These are phyloP conservation scores for Citropsis articulata DNA, from an alignment of 345 rosid species.

Conservation along the genomic window DNA sequence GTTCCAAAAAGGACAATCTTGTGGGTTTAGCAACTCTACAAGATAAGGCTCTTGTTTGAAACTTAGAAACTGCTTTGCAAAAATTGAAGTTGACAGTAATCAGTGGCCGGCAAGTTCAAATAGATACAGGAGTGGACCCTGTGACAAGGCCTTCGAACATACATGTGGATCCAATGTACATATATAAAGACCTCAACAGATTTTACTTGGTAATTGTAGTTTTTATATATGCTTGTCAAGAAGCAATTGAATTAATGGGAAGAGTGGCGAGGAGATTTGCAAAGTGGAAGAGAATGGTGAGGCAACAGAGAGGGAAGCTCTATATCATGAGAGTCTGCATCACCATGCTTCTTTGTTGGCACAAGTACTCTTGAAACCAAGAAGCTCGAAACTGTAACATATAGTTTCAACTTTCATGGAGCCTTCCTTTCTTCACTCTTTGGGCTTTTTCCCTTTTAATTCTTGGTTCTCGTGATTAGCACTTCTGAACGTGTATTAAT, in stretches of 20 bases:
- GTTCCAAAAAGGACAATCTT: constrained; percentile 14
- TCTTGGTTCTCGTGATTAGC: neutral
- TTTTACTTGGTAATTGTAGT: neutral
- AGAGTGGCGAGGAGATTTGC: constrained; percentile 41
- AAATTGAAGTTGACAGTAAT: constrained; percentile 5
- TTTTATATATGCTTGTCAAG: neutral
- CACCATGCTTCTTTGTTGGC: constrained; percentile 67
- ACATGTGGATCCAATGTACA: constrained; percentile 6
- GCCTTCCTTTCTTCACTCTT: neutral
- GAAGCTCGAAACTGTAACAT: neutral
- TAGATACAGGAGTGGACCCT: constrained; percentile 27
- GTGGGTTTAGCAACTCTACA: constrained; percentile 22
- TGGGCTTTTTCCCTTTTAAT: neutral
- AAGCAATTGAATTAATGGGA: neutral
- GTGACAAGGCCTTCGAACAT: constrained; percentile 1
- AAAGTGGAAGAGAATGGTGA: constrained; percentile 61
- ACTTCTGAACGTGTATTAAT: neutral
- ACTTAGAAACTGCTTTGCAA: constrained; percentile 12
- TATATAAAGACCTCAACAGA: neutral
- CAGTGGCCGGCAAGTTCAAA: constrained; percentile 37
- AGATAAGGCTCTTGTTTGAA: constrained; percentile 38
- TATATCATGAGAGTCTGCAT: constrained; percentile 58
- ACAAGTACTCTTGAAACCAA: constrained; percentile 37
- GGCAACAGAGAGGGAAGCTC: constrained; percentile 62
- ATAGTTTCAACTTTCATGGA: neutral